phyloP scores from a whole-genome alignment of 73 alveolate genomes.

The Effrenium voratum region DNA sequence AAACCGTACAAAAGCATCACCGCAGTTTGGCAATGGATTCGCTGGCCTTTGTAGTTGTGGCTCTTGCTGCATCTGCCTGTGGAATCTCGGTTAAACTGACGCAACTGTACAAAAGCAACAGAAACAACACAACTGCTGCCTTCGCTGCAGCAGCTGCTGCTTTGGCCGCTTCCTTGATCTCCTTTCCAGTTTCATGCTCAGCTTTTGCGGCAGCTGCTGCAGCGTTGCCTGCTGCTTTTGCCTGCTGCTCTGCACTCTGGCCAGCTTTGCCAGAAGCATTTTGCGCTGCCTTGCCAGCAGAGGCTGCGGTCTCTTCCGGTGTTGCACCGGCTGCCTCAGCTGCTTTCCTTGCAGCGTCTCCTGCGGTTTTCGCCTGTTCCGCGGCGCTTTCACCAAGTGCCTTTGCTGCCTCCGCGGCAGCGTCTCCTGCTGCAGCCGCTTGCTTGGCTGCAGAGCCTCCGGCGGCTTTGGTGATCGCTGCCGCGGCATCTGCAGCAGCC shows the following conservation, averaged over 20 bases:
- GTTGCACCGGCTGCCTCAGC: background rate
- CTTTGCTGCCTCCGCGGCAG: background rate
- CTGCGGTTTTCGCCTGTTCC: background rate
- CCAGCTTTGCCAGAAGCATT: background rate
- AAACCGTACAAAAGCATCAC: too few species aligned
- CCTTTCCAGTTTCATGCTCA: background rate
- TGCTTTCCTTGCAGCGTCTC: background rate
- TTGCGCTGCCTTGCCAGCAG: background rate
- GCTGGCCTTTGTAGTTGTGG: too few species aligned
- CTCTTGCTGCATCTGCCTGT: too few species aligned
- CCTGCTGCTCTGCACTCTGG: background rate
- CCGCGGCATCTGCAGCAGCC: constrained; percentile 7
- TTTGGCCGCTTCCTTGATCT: background rate
- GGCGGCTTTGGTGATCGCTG: background rate
- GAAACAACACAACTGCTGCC: background rate
- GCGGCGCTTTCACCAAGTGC: background rate
- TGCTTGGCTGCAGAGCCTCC: constrained; percentile 2
- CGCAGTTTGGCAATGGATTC: too few species aligned
- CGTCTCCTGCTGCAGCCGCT: background rate
- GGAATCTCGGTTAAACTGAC: too few species aligned
- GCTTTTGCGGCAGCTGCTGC: background rate
- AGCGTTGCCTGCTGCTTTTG: background rate
- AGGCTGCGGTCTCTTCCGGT: background rate
- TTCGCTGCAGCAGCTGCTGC: background rate
- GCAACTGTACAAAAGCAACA: too few species aligned